Evolutionary conservation across 257 asterid species (phyloP), one percentile per base, ranked within the genome.

Genomic region (Solanum chiquidenum): DNA sequence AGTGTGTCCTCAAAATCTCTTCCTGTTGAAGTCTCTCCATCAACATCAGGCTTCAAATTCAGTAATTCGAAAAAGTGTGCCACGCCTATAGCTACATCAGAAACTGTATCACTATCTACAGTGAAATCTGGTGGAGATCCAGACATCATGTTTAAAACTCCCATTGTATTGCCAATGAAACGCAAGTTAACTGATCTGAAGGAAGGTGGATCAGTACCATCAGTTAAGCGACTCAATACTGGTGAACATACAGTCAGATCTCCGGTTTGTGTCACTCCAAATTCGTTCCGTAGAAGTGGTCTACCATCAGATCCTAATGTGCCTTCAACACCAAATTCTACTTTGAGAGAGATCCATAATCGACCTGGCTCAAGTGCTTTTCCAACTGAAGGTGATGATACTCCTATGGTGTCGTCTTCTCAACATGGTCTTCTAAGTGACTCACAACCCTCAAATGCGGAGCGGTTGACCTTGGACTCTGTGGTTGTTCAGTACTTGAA

Each of bases 401-500:
- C 92, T 84, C 94, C 88, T 31, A 83, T 86, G 88, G 33, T 88
- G 35, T 77, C 94, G 55, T 90, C 95, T 85, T 88, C 93, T 58
- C 98, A 93, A 46, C 90, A 90, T 87, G 97, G 94, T 83, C 93
- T 90, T 89, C 80, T 88, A 33, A 90, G 88, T 62, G 99, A 97
- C 14, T 90, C 93, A 60, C 99, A 93, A 87, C 93, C 93, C 86
- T 90, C 94, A 25, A 92, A 87, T 75, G 68, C 91, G 18, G 99
- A 97, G 88, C 93, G 99, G 62, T 89, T 94, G 80, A 95, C 98
- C 37, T 90, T 97, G 92, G 99, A 97, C 89, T 96, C 99, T 64
- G 87, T 97, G 42, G 98, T 96, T 86, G 94, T 97, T 93, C 99
- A 97, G 90, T 96, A 92, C 91, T 92, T 97, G 91, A 97, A 97